Base-by-base conservation (phyloP, 2,329 filamentous ascomycete species). In the Myotisia sp. region DNA sequence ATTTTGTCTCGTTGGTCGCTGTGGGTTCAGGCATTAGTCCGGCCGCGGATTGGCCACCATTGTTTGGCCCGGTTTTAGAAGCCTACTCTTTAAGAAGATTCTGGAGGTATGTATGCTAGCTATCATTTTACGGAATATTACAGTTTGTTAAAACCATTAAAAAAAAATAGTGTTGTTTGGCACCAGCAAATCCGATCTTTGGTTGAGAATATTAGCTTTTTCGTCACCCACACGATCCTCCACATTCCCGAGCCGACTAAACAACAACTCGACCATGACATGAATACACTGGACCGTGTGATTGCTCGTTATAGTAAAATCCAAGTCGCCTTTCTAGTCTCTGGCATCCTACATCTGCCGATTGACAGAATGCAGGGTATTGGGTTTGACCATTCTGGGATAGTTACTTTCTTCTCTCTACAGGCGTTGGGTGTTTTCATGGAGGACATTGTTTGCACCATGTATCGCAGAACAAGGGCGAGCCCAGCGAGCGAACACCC, bases 21-120 rank as follows among this genome's bases (percentile, higher is more conserved):
- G 38, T 37, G 3, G 35, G 35, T 13, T 14, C 36, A 8, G 35
- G 35, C 1, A 21, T 29, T 3, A 23, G 24, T n/a, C 16, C 16
- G 5, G 29, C 32, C 16, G 30, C 24, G n/a, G 28, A 33, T 9
- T 42, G 37, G 34, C 40, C 40, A n/a, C 21, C 22, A 8, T 6
- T 35, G 7, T 42, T 37, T 17, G 40, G 40, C 8, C 17, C 29
- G 12, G 22, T 39, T 13, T 26, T 20, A 5, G 31, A 39, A 14
- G 21, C 37, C 10, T 39, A 36, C 17, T 39, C 37, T 20, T 10
- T 42, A 13, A 28, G 40, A 17, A 33, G 20, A 16, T 36, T 42
- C 19, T 42, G 40, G 40, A 26, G 40, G 40, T 42, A 33, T 19
- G 29, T 18, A 21, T n/a, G 5, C 5, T 20, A 10, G 9, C 10